Conservation (phyloP, 495 filamentous ascomycete genomes). For the Pyrenula aspistea region DNA sequence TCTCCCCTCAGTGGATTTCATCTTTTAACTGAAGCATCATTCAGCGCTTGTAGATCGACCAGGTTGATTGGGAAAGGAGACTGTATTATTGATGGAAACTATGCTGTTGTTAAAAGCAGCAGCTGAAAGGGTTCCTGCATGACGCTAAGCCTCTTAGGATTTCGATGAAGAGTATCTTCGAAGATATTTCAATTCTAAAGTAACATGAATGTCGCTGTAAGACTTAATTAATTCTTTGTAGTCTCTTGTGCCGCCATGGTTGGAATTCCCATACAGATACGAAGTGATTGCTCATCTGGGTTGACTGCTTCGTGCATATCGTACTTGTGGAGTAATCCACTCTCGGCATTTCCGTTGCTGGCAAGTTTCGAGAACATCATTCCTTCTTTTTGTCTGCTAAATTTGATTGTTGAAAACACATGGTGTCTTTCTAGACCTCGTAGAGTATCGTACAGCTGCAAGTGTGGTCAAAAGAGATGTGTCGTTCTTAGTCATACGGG, state of each 20-base stretch:
- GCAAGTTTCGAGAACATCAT: not conserved
- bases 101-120: not conserved
- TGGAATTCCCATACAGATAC: not conserved
- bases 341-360: not conserved
- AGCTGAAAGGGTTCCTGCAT: not conserved
- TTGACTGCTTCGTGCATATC: not conserved
- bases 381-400: not conserved
- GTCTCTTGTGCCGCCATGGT: not conserved
- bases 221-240: not conserved
- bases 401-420: not conserved
- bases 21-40: not conserved
- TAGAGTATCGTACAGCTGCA: not conserved
- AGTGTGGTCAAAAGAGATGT: not conserved
- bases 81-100: not conserved
- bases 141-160: not conserved
- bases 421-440: not conserved
- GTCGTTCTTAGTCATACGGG: not conserved
- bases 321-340: not conserved
- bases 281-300: not conserved
- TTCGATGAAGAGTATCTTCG: not conserved
- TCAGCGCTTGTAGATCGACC: not conserved
- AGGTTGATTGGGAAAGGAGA: not conserved
- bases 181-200: not conserved
- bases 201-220: not conserved
- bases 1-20: not conserved